Evolutionary conservation across 148 eudicot genomes (phyloP), one percentile per base, ranked within the genome.

Genomic region (Rhododendron williamsianum): DNA sequence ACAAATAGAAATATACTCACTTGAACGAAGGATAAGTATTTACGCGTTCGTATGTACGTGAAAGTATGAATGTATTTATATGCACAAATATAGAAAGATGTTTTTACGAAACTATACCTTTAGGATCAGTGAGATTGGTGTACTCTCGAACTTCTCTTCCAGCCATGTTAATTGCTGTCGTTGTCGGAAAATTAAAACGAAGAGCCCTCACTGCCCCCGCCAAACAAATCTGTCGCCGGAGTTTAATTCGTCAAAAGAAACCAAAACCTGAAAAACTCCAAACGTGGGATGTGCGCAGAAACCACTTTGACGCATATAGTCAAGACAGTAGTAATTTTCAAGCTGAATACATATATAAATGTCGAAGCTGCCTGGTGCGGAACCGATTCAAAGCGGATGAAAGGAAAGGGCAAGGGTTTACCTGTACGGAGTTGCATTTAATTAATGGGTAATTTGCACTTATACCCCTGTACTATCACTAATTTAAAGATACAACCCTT

Each of bases 121-220:
- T 96, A 54, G 99, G 99, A 85, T 96, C 99, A 6, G 97, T 86
- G 6, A 96, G 98, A 87, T 96, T 96, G 25, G 99, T 96, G 91
- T 96, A 96, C 89, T 95, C 99, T 76, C 94, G 91, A 86, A 96
- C 98, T 89, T 96, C 98, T 90, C 97, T 94, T 87, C 98, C 98
- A 3, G 98, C 93, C 99, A 95, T 96, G 76, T 3, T 86, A 25
- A 7, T 21, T 73, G 60, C 1, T 30, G 63, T 48, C 45, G 60
- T 63, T 10, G 71, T 25, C 73, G 73, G 35, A 25, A 67, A 67
- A 25, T 25, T 67, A 1, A 67, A 67, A n/a, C 33, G 21, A 67
- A 67, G 13, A 25, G 73, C 30, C 30, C 71, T 65, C 71, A 9
- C 30, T 9, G 3, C 30, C 33, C 60, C 71, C 13, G 13, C 35